Evolutionary conservation across 371 early-diverging fungal genomes (phyloP), one percentile per base, ranked within the genome.

Genomic region (Nematocida sp.): DNA sequence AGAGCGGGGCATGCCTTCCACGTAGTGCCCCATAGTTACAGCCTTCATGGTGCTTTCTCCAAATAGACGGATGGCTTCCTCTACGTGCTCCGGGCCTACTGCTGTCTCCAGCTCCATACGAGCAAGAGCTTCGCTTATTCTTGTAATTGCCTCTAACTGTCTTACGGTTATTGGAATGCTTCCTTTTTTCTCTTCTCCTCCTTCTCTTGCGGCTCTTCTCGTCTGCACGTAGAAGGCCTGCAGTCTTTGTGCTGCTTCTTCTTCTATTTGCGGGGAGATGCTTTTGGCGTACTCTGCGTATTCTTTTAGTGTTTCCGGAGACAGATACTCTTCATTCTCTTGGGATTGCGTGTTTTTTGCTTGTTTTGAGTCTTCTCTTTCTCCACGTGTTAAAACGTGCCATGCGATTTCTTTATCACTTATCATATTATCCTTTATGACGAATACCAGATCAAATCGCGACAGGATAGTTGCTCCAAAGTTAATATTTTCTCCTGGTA

Each of bases 111-210:
- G 87, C 23, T 90, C 88, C 87, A 97, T 90, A 81, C 95, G 96
- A 65, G 99, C 99, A 42, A 97, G 84, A 11, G 96, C 87, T 86
- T 99, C 99, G n/a, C 95, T 89, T 54, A 97, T 89, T 82, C 99
- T 92, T 54, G 95, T 89, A 77, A 99, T 92, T 61, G 97, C 96
- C 84, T 99, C 99, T 66, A 99, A 85, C 85, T 99, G 99, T 83
- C 90, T 88, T 75, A 99, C 89, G 3, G 99, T 99, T 79, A 99
- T 97, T 1, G 99, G 99, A 65, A 99, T 93, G 33, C 92, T 87
- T 1, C 90, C 86, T 30, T 87, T 83, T 30, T 85, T 87, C 69
- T 89, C 87, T 68, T 87, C 86, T 82, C 92, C 92, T 51, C 90
- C 81, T 40, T 87, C 86, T 63, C 89, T 88, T 36, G 95, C 90